These are phyloP conservation scores for Rugonectria rugulosa DNA, from an alignment of 2,329 filamentous ascomycete species.

Conservation along the genomic window DNA sequence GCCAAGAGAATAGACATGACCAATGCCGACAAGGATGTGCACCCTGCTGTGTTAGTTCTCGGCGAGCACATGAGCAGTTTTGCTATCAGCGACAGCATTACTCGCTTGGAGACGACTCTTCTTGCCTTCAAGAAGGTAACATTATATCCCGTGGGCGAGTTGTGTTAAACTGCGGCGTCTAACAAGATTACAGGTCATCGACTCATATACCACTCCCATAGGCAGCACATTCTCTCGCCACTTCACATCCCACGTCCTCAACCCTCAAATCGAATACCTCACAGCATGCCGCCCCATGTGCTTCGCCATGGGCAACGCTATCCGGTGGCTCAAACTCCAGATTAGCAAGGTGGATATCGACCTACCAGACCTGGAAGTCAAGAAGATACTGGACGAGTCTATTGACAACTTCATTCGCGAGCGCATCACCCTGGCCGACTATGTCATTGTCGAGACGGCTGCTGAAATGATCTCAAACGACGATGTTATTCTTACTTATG, in stretches of 20 bases:
- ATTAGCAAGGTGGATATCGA: constrained; percentile 92
- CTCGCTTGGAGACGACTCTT: constrained; percentile 85
- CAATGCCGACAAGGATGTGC: constrained; percentile 77
- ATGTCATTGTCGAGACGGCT: constrained; percentile 82
- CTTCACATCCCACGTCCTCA: constrained; percentile 88
- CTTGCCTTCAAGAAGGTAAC: constrained; percentile 85
- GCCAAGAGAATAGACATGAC: constrained; percentile 62
- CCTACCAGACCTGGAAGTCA: constrained; percentile 81
- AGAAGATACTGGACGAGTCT: constrained; percentile 76
- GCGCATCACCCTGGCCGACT: constrained; percentile 85
- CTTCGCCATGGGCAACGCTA: constrained; percentile 96
- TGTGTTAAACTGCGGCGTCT: neutral
- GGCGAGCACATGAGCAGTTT: constrained; percentile 93
- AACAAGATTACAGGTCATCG: constrained; percentile 71
- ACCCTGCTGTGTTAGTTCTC: constrained; percentile 83
- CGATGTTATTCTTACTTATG: constrained; percentile 87
- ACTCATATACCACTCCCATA: constrained; percentile 88
- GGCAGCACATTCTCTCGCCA: constrained; percentile 88
- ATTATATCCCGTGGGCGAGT: constrained; percentile 11
- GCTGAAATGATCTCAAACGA: constrained; percentile 78
- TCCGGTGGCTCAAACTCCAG: constrained; percentile 91
- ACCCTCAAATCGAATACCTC: constrained; percentile 94
- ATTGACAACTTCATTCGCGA: constrained; percentile 93
- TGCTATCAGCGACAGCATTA: constrained; percentile 86
- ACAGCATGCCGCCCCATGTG: constrained; percentile 94